A percentile compares a stretch with the other conserved stretches of the same genome.
phyloP scores from a whole-genome alignment of 2,329 filamentous ascomycete species.

The Thelonectria discophora region DNA sequence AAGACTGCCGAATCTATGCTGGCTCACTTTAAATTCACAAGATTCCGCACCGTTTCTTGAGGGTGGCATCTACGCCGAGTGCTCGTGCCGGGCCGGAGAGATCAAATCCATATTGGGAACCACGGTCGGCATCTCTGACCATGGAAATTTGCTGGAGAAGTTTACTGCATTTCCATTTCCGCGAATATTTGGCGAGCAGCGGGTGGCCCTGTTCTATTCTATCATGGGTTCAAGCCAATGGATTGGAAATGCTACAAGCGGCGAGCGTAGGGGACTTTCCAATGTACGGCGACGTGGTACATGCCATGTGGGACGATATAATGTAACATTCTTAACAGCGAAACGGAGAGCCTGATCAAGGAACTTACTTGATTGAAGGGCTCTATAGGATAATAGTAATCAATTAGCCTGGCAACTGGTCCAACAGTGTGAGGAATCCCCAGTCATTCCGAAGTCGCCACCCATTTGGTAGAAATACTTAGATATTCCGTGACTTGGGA shows the following conservation, averaged over 20 bases:
- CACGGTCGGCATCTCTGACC: slow-evolving; percentile 39
- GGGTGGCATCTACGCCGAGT: slow-evolving; percentile 27
- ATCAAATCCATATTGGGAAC: slow-evolving; percentile 37
- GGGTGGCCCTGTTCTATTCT: slow-evolving; percentile 29
- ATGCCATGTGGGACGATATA: slow-evolving; percentile 47
- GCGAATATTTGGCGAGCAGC: slow-evolving; percentile 29
- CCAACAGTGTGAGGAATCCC: too few relatives aligned
- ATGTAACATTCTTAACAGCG: slow-evolving; percentile 1
- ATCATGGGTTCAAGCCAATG: slow-evolving; percentile 12
- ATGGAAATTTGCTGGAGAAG: slow-evolving; percentile 26
- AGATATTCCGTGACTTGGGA: too few relatives aligned
- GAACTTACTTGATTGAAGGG: too few relatives aligned
- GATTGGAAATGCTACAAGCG: slow-evolving; percentile 37
- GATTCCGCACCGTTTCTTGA: slow-evolving; percentile 28
- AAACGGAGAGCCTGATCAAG: not conserved
- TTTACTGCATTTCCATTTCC: slow-evolving; percentile 30
- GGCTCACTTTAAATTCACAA: slow-evolving; percentile 14
- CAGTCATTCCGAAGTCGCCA: too few relatives aligned
- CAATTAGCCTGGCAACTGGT: too few relatives aligned
- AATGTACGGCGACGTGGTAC: slow-evolving; percentile 41
- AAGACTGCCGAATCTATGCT: slow-evolving; percentile 30
- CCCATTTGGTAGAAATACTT: too few relatives aligned
- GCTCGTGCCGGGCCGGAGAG: slow-evolving; percentile 12
- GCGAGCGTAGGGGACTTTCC: slow-evolving; percentile 37
- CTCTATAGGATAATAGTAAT: too few relatives aligned